phyloP scores from a whole-genome alignment of 441 rosid genomes.

The Iberis amara region DNA sequence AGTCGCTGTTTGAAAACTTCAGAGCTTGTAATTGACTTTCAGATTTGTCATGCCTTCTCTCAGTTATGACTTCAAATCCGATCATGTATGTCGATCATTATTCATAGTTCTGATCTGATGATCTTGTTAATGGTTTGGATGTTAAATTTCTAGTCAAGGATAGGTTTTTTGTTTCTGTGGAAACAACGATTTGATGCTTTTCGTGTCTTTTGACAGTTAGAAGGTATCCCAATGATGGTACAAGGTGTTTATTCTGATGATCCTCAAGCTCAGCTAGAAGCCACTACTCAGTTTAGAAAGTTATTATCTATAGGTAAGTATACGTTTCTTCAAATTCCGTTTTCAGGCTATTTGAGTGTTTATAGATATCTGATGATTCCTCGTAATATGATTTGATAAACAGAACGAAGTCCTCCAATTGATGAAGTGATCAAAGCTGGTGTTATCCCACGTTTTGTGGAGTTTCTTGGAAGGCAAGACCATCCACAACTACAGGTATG shows the following conservation, averaged over 20 bases:
- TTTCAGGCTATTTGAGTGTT: slow-evolving; percentile 5
- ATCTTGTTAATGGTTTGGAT: slow-evolving; percentile 8
- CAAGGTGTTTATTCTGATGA: slow-evolving; percentile 59
- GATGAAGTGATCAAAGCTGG: slow-evolving; percentile 66
- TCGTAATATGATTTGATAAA: slow-evolving; percentile 22
- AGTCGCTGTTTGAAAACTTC: too few relatives aligned
- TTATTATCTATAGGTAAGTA: slow-evolving; percentile 50
- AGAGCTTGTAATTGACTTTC: too few relatives aligned
- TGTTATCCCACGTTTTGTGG: slow-evolving; percentile 64
- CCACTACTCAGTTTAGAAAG: slow-evolving; percentile 63
- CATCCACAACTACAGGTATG: slow-evolving; percentile 57
- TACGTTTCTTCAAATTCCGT: slow-evolving; percentile 1
- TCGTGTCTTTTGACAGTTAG: slow-evolving; percentile 44
- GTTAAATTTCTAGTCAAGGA: neutral
- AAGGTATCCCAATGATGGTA: slow-evolving; percentile 59
- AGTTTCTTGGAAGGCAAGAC: slow-evolving; percentile 59
- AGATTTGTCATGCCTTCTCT: too few relatives aligned
- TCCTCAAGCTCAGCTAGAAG: slow-evolving; percentile 46
- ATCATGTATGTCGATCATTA: too few relatives aligned
- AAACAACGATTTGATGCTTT: slow-evolving; percentile 17
- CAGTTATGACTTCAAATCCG: too few relatives aligned
- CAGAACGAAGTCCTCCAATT: slow-evolving; percentile 69
- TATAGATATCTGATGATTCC: slow-evolving; percentile 13
- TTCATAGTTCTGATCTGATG: slow-evolving; percentile 2
- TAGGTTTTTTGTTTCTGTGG: neutral